These are phyloP conservation scores for Ophiostoma fasciatum DNA, from an alignment of 2,329 filamentous ascomycete genomes.

Conservation along the genomic window DNA sequence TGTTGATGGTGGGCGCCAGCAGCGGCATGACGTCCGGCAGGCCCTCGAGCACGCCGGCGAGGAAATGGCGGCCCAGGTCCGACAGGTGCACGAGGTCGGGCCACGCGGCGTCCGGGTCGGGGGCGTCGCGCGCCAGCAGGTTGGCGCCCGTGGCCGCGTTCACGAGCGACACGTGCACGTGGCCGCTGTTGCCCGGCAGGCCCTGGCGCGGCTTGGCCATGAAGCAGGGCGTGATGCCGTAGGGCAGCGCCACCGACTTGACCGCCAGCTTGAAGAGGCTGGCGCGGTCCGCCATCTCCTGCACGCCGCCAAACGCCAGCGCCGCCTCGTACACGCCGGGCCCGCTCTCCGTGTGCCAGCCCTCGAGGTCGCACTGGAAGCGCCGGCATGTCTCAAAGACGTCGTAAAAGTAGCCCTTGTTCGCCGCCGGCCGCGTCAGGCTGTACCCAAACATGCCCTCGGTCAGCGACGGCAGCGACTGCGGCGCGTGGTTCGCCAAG, in stretches of 20 bases:
- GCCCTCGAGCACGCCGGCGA: conserved; percentile 78
- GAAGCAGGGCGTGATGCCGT: conserved; percentile 91
- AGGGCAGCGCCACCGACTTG: conserved; percentile 73
- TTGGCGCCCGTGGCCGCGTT: conserved; percentile 71
- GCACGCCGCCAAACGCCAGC: conserved; percentile 77
- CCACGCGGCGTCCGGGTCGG: conserved; percentile 58
- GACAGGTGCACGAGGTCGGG: conserved; percentile 67
- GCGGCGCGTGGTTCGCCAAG: conserved; percentile 56
- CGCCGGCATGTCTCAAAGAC: conserved; percentile 66
- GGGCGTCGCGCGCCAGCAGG: conserved; percentile 58
- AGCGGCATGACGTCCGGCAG: conserved; percentile 93
- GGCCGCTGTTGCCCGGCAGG: conserved; percentile 85
- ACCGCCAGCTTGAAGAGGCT: conserved; percentile 90
- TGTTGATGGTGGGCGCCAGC: conserved; percentile 88
- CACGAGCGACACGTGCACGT: conserved; percentile 86
- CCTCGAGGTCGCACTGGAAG: conserved; percentile 73
- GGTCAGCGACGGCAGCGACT: conserved; percentile 63
- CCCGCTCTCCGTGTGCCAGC: conserved; percentile 91
- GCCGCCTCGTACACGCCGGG: conserved; percentile 93
- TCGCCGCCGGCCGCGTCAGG: conserved; percentile 71
- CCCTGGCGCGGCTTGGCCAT: conserved; percentile 95
- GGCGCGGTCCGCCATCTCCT: conserved; percentile 81
- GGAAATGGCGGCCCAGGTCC: conserved; percentile 80
- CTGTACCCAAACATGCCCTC: conserved; percentile 97
- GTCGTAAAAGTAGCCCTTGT: conserved; percentile 84